phyloP scores from a whole-genome alignment of 2,329 filamentous ascomycete genomes.

The Ramichloridium luteum region DNA sequence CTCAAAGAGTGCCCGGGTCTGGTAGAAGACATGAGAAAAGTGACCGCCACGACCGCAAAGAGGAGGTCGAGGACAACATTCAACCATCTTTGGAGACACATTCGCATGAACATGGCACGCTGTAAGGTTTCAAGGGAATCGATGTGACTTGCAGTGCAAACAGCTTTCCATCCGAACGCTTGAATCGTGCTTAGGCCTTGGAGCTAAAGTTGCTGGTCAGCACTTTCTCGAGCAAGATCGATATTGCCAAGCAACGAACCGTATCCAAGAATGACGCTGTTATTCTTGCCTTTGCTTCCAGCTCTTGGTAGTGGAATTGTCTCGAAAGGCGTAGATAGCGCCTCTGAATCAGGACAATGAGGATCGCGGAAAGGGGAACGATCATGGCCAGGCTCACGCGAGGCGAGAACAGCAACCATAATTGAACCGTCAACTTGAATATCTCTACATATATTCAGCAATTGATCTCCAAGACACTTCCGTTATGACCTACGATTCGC shows the following conservation, averaged over 20 bases:
- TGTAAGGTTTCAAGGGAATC: not conserved
- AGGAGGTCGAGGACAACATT: constrained; percentile 1
- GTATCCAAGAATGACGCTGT: not conserved
- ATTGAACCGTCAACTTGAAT: constrained; percentile 1
- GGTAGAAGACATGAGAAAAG: not conserved
- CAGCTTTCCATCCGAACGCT: not conserved
- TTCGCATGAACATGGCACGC: constrained; percentile 1
- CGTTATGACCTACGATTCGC: not conserved
- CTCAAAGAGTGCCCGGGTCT: not conserved
- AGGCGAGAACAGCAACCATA: not conserved
- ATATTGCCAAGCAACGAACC: not conserved
- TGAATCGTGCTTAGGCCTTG: not conserved
- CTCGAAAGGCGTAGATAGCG: not conserved
- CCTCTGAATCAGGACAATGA: not conserved
- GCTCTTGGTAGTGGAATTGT: constrained; percentile 1
- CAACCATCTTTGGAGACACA: constrained; percentile 1
- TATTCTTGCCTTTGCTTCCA: not conserved
- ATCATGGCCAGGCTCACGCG: not conserved
- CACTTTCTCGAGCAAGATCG: not conserved
- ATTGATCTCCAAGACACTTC: not conserved
- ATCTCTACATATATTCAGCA: not conserved
- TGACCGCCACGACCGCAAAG: not conserved
- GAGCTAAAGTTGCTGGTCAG: not conserved
- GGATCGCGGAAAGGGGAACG: not conserved
- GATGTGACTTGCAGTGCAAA: not conserved